Evolutionary conservation across 179 eudicot species (phyloP).

Genomic region (Nepenthes alata): DNA sequence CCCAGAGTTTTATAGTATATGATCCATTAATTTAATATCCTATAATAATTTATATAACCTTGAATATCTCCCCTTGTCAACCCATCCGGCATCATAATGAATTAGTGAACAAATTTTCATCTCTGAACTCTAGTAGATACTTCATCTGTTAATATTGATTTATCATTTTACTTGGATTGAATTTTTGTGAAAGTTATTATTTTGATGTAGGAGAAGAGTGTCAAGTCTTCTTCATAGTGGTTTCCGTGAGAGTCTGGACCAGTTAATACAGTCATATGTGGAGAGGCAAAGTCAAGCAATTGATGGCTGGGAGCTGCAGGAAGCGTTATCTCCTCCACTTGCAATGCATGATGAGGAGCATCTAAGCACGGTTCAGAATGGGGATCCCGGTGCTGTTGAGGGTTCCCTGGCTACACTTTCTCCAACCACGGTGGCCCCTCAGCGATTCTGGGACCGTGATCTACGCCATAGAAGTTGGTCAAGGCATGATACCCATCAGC

Average conservation of each 20-base stretch:
- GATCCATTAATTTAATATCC: too few relatives aligned
- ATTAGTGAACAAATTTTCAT: too few relatives aligned
- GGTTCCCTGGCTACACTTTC: constrained; percentile 37
- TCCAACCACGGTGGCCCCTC: constrained; percentile 64
- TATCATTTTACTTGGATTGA: too few relatives aligned
- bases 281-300: constrained; percentile 70
- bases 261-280: constrained; percentile 81
- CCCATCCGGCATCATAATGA: too few relatives aligned
- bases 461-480: constrained; percentile 58
- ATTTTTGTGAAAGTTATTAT: constrained; percentile 5
- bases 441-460: constrained; percentile 57
- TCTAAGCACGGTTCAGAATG: constrained; percentile 36
- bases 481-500: constrained; percentile 47
- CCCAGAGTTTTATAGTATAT: too few relatives aligned
- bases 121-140: too few relatives aligned
- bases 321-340: constrained; percentile 44
- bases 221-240: constrained; percentile 96
- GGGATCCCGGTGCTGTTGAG: constrained; percentile 30
- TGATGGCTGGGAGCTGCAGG: constrained; percentile 76
- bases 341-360: constrained; percentile 41
- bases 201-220: constrained; percentile 67
- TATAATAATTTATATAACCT: too few relatives aligned
- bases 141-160: too few relatives aligned
- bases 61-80: too few relatives aligned
- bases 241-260: constrained; percentile 91